A percentile compares a stretch with the other conserved stretches of the same genome.
Conservation (phyloP, 495 filamentous ascomycete species). For the Niebla homalea region DNA sequence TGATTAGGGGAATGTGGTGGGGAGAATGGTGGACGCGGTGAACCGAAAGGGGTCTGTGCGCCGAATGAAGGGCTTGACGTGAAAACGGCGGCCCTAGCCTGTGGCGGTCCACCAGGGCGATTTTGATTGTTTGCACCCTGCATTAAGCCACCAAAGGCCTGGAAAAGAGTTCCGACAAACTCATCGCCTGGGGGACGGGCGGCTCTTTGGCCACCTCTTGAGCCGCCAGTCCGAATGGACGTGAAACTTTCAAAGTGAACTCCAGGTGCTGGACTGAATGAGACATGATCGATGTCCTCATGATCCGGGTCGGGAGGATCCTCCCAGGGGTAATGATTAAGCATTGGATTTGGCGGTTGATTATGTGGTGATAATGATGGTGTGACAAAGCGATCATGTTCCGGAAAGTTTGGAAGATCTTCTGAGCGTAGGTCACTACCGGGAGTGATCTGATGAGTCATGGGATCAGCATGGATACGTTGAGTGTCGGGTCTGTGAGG, state of each 20-base stretch:
- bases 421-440: conserved; percentile 26
- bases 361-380: background rate
- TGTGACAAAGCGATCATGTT: background rate
- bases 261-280: conserved; percentile 24
- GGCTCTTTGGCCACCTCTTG: background rate
- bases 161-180: background rate
- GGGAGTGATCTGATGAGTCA: conserved; percentile 22
- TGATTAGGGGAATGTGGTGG: conserved; percentile 3
- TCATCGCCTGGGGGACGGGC: background rate
- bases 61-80: background rate
- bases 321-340: conserved; percentile 21
- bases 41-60: background rate
- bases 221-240: conserved; percentile 11
- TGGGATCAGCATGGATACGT: background rate
- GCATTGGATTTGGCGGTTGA: conserved; percentile 16
- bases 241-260: conserved; percentile 20
- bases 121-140: conserved; percentile 1
- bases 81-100: background rate
- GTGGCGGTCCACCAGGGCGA: background rate
- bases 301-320: conserved; percentile 26
- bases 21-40: conserved; percentile 11
- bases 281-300: conserved; percentile 24
- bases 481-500: background rate
- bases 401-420: background rate
- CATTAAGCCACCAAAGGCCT: conserved; percentile 1